A percentile compares a stretch with the other conserved stretches of the same genome.
Conservation (phyloP, 2,329 filamentous ascomycete genomes). For the Torrubiella hemipterigena region DNA sequence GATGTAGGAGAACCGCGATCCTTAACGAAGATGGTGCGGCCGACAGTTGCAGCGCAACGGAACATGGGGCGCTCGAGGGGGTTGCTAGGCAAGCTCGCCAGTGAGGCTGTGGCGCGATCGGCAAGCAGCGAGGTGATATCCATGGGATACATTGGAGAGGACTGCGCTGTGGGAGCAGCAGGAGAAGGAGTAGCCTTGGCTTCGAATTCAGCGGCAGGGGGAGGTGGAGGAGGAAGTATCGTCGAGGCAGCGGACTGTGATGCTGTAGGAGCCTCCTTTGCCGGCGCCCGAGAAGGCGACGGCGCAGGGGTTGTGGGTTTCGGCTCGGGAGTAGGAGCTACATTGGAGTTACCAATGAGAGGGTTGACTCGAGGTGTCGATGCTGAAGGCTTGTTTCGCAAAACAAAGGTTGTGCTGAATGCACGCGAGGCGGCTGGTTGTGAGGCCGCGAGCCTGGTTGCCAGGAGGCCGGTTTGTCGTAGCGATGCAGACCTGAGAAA, state of each 20-base stretch:
- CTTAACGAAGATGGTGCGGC: constrained; percentile 25
- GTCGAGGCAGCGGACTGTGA: constrained; percentile 6
- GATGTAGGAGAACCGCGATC: constrained; percentile 14
- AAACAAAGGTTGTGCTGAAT: constrained; percentile 3
- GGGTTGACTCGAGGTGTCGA: neutral
- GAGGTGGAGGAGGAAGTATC: constrained; percentile 2
- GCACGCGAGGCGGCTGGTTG: neutral
- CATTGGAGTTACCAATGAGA: neutral
- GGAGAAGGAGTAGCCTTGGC: neutral
- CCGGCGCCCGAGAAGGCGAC: constrained; percentile 13
- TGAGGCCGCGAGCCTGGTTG: constrained; percentile 1
- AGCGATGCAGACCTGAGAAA: constrained; percentile 3
- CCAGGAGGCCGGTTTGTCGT: constrained; percentile 4
- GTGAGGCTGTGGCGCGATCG: constrained; percentile 14
- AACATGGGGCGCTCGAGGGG: constrained; percentile 21
- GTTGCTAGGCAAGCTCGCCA: constrained; percentile 10
- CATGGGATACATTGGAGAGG: constrained; percentile 6
- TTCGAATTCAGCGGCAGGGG: neutral
- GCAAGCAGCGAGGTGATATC: constrained; percentile 20
- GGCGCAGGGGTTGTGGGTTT: neutral
- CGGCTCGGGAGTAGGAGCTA: neutral
- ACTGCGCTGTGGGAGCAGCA: constrained; percentile 4
- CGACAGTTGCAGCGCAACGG: constrained; percentile 28
- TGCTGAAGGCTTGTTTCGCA: neutral
- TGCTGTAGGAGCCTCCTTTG: constrained; percentile 11